Conservation (phyloP, 23 red algal species). For the Agarophyton chilense region DNA sequence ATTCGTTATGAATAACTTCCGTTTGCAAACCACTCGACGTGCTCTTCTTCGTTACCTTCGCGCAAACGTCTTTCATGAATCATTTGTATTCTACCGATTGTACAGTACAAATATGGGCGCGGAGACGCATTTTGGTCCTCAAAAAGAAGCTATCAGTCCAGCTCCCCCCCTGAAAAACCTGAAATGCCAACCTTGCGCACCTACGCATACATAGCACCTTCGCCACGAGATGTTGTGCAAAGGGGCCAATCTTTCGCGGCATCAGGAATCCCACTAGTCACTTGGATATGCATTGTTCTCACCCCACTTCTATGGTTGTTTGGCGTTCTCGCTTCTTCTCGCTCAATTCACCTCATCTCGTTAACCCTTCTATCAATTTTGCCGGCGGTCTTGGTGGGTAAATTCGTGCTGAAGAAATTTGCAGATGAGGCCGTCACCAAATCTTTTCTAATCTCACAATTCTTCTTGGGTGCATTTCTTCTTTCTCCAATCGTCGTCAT, state of each 20-base stretch:
- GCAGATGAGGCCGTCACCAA: conserved; percentile 22
- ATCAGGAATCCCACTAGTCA: background rate
- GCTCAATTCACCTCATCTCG: background rate
- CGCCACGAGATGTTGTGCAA: background rate
- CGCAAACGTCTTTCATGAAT: background rate
- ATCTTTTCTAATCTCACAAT: conserved; percentile 36
- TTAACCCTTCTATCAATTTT: conserved; percentile 25
- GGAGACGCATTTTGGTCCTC: background rate
- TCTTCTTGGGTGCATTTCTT: conserved; percentile 28
- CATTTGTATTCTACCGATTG: background rate
- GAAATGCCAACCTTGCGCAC: background rate
- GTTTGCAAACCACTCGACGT: too few species aligned
- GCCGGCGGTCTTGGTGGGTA: background rate
- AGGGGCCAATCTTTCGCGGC: background rate
- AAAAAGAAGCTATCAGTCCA: background rate
- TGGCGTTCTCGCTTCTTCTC: background rate
- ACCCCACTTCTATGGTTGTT: background rate
- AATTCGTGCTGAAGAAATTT: conserved; percentile 12
- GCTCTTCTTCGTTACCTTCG: too few species aligned
- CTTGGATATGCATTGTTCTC: background rate
- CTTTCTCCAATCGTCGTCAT: conserved; percentile 18
- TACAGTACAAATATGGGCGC: background rate
- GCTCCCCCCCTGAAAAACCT: background rate
- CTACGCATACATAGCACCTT: background rate
- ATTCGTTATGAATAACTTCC: background rate